These are phyloP conservation scores for Phyllosticta citriasiana DNA, from an alignment of 2,329 filamentous ascomycete genomes.

Conservation along the genomic window DNA sequence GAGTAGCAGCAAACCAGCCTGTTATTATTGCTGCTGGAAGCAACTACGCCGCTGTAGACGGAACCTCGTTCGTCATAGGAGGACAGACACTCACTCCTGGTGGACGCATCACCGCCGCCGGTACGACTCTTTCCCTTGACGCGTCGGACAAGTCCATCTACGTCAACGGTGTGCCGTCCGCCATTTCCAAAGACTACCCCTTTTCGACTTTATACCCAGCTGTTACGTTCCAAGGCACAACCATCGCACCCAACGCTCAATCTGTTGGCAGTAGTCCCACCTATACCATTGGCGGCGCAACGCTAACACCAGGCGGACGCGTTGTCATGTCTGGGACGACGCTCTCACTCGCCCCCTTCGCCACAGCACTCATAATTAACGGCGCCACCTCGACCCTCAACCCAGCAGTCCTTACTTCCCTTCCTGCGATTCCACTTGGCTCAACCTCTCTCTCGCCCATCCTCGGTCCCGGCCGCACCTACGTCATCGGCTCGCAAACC, in stretches of 20 bases:
- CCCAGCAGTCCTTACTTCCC: constrained; percentile 16
- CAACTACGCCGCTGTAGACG: constrained; percentile 4
- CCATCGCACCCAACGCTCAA: neutral
- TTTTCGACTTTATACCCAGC: constrained; percentile 13
- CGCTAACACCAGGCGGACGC: constrained; percentile 16
- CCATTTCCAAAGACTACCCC: neutral
- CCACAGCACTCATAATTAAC: constrained; percentile 22
- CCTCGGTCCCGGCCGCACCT: constrained; percentile 13
- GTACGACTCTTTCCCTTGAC: constrained; percentile 12
- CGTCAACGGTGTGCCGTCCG: constrained; percentile 12
- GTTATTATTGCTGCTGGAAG: constrained; percentile 13
- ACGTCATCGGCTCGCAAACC: constrained; percentile 30
- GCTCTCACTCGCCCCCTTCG: constrained; percentile 16
- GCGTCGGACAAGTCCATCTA: constrained; percentile 9
- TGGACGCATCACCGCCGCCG: constrained; percentile 12
- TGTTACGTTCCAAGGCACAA: constrained; percentile 14
- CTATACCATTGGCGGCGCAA: constrained; percentile 12
- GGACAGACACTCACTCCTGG: constrained; percentile 22
- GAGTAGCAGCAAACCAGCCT: neutral
- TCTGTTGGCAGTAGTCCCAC: neutral
- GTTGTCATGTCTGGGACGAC: constrained; percentile 16
- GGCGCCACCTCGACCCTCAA: constrained; percentile 15
- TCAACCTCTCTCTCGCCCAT: constrained; percentile 16
- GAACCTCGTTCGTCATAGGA: constrained; percentile 6
- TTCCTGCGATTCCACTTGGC: constrained; percentile 23